Conservation (phyloP, 202 grass and related monocot species). For the Hordeum pubiflorum region DNA sequence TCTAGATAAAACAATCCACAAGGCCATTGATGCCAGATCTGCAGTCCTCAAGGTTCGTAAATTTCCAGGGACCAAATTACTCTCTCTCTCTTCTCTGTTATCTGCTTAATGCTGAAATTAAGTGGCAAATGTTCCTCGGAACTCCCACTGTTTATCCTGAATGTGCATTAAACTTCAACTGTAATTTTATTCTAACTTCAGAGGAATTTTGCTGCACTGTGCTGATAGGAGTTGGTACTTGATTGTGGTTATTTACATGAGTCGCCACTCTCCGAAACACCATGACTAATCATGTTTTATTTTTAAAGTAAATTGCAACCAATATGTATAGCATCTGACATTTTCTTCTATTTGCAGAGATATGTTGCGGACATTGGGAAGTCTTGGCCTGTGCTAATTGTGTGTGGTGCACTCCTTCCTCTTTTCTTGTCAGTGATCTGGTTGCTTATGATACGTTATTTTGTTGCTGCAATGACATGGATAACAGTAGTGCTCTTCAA, state of each 20-base stretch:
- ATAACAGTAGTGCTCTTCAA: constrained; percentile 94
- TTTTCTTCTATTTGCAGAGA: constrained; percentile 60
- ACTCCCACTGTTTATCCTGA: not conserved
- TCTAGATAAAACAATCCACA: constrained; percentile 93
- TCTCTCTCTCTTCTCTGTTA: not conserved
- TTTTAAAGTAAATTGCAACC: not conserved
- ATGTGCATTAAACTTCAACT: not conserved
- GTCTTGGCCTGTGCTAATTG: constrained; percentile 89
- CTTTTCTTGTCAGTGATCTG: constrained; percentile 81
- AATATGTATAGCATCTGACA: not conserved
- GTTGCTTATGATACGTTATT: constrained; percentile 95
- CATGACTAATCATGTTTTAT: not conserved
- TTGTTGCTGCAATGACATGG: constrained; percentile 92
- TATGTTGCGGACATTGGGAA: constrained; percentile 97
- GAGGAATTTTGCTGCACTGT: not conserved
- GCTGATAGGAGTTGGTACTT: not conserved
- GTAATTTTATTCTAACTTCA: not conserved
- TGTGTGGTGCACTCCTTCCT: constrained; percentile 92
- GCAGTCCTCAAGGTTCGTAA: constrained; percentile 72
- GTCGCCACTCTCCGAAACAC: not conserved
- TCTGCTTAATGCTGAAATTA: not conserved
- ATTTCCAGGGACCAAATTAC: not conserved
- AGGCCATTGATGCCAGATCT: constrained; percentile 69
- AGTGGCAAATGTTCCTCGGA: not conserved
- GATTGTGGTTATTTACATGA: not conserved